Evolutionary conservation across 257 asterid species (phyloP), one percentile per base, ranked within the genome.

Genomic region (Solanum peruvianum): DNA sequence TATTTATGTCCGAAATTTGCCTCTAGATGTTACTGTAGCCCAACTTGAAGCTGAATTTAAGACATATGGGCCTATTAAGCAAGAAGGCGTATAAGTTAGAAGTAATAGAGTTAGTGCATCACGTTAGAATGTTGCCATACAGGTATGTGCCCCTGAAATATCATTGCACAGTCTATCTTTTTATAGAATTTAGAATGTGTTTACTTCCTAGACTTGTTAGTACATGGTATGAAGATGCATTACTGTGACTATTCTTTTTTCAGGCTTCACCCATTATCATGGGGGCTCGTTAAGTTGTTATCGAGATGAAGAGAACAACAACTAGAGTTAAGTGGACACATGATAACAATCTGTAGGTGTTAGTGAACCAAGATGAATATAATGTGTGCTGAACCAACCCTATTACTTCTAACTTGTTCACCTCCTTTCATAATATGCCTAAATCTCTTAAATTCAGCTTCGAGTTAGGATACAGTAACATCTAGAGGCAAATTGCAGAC

Each of bases 31-130:
- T 56, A 93, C 98, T 25, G 91, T 86, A 67, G 88, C 92, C 72
- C 92, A 94, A 91, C 98, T 97, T 89, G 98, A 97, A 90, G 91
- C 91, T 73, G 96, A 90, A 62, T 95, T 97, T 86, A 89, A 89
- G 89, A 94, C 91, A 87, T 97, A 94, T 87, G 98, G 99, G 78
- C 82, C 94, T 72, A 95, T 95, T 69, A 95, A 93, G 91, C 91
- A 82, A 87, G 92, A 92, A 56, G 99, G 99, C 11, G 91, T 97
- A 83, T 98, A 97, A 94, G 98, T 97, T 86, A 90, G 98, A 90
- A 93, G 94, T 87, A 94, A 94, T 73, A 92, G 84, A 98, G 99
- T 97, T 49, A 25, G 91, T 64, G 85, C 86, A n/a, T n/a, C n/a
- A n/a, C n/a, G n/a, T n/a, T n/a, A n/a, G n/a, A n/a, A n/a, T n/a